phyloP scores from a whole-genome alignment of 2,329 filamentous ascomycete species.

The Xylaria sp. region DNA sequence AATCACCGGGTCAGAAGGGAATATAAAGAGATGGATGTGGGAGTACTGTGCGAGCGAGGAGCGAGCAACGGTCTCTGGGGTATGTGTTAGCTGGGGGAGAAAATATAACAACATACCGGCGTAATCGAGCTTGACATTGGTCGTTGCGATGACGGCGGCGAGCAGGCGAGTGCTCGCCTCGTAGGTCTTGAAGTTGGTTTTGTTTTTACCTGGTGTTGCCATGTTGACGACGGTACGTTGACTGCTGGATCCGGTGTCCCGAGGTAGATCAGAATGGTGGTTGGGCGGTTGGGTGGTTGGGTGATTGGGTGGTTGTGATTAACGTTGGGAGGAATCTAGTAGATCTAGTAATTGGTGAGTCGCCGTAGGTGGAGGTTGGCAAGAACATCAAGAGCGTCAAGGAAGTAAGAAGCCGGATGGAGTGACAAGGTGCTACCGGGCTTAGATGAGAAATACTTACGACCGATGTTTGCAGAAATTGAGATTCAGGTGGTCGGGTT shows the following conservation, averaged over 20 bases:
- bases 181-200: constrained; percentile 68
- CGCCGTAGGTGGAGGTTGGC: not conserved
- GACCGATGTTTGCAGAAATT: not conserved
- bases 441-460: constrained; percentile 4
- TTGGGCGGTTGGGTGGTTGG: not conserved
- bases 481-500: not conserved
- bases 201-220: constrained; percentile 49
- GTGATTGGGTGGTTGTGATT: not conserved
- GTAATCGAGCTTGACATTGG: constrained; percentile 67
- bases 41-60: not conserved
- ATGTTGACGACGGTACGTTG: constrained; percentile 49
- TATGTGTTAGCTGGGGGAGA: not conserved
- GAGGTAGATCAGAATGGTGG: not conserved
- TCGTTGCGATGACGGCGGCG: constrained; percentile 69
- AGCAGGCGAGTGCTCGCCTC: constrained; percentile 70
- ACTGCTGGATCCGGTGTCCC: not conserved
- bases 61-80: not conserved
- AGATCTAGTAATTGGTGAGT: constrained; percentile 12
- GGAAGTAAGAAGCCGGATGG: not conserved
- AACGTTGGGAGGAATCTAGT: not conserved
- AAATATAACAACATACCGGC: constrained; percentile 61
- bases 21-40: not conserved
- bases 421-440: not conserved
- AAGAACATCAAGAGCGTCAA: not conserved
- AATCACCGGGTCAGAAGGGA: constrained; percentile 25